Conservation (phyloP, 768 basidiomycete genomes). For the Russula ochroleuca region DNA sequence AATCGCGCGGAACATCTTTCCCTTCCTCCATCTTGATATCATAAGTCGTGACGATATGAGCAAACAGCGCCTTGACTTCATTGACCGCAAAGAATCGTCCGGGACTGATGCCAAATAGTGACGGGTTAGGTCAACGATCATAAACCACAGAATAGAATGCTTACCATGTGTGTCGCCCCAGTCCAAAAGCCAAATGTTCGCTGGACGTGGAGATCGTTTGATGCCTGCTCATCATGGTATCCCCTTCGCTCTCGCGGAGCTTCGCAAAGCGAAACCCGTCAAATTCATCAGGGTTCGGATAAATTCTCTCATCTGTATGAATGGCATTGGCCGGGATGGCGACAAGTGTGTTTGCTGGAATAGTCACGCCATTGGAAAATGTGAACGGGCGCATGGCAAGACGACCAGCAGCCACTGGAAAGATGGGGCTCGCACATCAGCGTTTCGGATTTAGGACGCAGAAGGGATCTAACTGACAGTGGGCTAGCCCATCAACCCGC, state of each 20-base stretch:
- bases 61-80: background rate
- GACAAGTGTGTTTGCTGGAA: slow-evolving; percentile 41
- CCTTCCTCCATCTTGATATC: background rate
- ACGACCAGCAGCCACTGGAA: slow-evolving; percentile 27
- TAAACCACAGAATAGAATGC: background rate
- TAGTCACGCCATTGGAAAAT: slow-evolving; percentile 36
- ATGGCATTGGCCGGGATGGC: slow-evolving; percentile 34
- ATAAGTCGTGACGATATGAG: background rate
- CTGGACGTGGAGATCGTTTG: background rate
- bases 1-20: background rate
- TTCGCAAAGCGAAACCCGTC: slow-evolving; percentile 41
- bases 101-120: background rate
- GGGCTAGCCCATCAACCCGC: slow-evolving; percentile 26
- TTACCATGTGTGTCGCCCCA: background rate
- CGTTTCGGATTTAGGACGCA: background rate
- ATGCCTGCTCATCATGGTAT: background rate
- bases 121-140: background rate
- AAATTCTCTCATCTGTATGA: slow-evolving; percentile 42
- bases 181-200: background rate
- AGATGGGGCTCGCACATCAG: background rate
- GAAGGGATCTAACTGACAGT: background rate
- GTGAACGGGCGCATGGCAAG: slow-evolving; percentile 31
- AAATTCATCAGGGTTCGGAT: slow-evolving; percentile 41
- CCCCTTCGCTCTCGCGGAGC: slow-evolving; percentile 30
- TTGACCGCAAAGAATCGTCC: background rate